Percentiles rank a stretch among this genome's conserved stretches.
Conservation (phyloP, 2,329 filamentous ascomycete genomes). For the Pestalotiopsis sp. region DNA sequence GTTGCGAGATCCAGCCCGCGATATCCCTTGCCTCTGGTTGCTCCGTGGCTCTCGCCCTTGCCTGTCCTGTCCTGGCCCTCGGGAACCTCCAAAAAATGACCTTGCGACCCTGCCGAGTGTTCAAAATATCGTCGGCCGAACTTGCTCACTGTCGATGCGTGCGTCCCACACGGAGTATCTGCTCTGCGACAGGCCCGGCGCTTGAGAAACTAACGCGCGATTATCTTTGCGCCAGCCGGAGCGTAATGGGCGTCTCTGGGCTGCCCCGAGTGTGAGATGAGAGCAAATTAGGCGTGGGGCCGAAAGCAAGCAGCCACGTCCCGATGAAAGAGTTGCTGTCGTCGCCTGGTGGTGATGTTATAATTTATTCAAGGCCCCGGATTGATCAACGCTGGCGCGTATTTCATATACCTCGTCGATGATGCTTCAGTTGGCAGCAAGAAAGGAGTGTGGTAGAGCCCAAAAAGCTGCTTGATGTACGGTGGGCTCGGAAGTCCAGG, state of each 20-base stretch:
- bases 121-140: conserved; percentile 3
- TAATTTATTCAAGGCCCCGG: not conserved
- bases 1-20: conserved; percentile 14
- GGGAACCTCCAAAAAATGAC: not conserved
- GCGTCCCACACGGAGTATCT: conserved; percentile 11
- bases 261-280: conserved; percentile 13
- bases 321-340: not conserved
- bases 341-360: not conserved
- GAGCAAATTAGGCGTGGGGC: conserved; percentile 4
- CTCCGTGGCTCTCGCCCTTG: conserved; percentile 10
- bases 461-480: not conserved
- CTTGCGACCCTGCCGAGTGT: not conserved
- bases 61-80: conserved; percentile 10
- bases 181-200: conserved; percentile 30
- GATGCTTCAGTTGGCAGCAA: conserved; percentile 8
- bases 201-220: conserved; percentile 49
- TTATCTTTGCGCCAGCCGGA: conserved; percentile 43
- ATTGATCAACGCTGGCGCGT: not conserved
- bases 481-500: conserved; percentile 6
- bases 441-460: not conserved
- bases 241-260: conserved; percentile 26
- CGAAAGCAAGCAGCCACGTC: not conserved
- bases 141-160: not conserved
- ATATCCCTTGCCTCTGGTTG: not conserved
- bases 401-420: conserved; percentile 1